Evolutionary conservation across 164 flowering plant species (phyloP).

Genomic region (Cinnamomum chago): DNA sequence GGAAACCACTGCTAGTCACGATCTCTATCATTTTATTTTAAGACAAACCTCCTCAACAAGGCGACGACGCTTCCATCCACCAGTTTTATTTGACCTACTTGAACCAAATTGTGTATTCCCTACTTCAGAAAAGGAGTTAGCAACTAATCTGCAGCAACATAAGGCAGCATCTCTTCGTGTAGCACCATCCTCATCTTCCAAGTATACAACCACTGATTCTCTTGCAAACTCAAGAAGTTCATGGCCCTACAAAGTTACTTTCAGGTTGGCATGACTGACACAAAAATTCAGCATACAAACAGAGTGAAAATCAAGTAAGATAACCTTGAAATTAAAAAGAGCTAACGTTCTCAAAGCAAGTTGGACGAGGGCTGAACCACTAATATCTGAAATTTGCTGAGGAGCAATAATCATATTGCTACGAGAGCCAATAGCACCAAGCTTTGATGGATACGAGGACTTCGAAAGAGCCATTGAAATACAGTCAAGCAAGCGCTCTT

Average conservation of each 20-base stretch:
- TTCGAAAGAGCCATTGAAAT: conserved; percentile 81
- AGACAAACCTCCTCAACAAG: conserved; percentile 86
- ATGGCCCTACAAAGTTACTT: conserved; percentile 58
- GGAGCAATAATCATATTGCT: conserved; percentile 36
- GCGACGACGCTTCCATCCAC: conserved; percentile 66
- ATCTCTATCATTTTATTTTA: neutral
- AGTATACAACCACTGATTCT: conserved; percentile 68
- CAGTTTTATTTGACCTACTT: conserved; percentile 55
- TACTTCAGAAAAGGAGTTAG: conserved; percentile 61
- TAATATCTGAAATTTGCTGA: conserved; percentile 54
- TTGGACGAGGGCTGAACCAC: conserved; percentile 76
- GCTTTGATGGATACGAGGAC: conserved; percentile 51
- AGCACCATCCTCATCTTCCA: conserved; percentile 92
- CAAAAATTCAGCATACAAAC: neutral
- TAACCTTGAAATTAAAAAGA: conserved; percentile 84
- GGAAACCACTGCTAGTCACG: neutral
- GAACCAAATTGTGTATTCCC: conserved; percentile 48
- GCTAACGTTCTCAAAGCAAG: conserved; percentile 93
- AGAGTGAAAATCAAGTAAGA: conserved; percentile 6
- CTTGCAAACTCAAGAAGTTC: conserved; percentile 93
- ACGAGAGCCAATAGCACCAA: conserved; percentile 40
- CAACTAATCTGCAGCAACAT: conserved; percentile 84
- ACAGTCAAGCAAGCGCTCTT: conserved; percentile 80
- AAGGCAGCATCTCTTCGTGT: conserved; percentile 94
- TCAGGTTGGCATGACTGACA: conserved; percentile 8